Percentiles rank a stretch among this genome's conserved stretches.
These are phyloP conservation scores for Globisporangium irregulare DNA, from an alignment of 352 stramenopile genomes.

Conservation along the genomic window DNA sequence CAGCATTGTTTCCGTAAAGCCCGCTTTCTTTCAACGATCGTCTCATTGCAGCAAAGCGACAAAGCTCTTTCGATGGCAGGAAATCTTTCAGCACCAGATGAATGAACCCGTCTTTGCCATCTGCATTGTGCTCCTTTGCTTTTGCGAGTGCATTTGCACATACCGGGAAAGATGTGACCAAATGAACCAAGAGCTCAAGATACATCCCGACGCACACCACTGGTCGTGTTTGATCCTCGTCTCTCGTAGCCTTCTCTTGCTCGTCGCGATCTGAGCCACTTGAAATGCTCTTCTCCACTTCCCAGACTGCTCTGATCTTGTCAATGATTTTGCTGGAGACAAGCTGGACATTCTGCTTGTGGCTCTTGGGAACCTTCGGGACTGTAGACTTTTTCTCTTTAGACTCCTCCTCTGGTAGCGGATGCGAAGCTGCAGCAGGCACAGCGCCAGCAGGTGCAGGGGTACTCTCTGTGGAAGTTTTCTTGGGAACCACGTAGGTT, in stretches of 20 bases:
- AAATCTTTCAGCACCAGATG: constrained; percentile 62
- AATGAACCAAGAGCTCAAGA: constrained; percentile 65
- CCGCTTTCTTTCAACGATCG: constrained; percentile 54
- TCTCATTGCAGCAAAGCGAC: constrained; percentile 51
- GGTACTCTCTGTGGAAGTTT: constrained; percentile 7
- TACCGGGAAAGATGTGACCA: constrained; percentile 66
- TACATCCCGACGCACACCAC: constrained; percentile 63
- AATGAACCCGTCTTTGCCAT: constrained; percentile 41
- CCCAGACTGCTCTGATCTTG: constrained; percentile 57
- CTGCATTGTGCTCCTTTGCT: constrained; percentile 28
- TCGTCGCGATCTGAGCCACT: constrained; percentile 15
- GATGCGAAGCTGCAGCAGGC: constrained; percentile 15
- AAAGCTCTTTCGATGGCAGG: constrained; percentile 70
- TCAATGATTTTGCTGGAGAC: constrained; percentile 65
- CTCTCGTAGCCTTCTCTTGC: constrained; percentile 8
- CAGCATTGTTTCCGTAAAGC: constrained; percentile 34
- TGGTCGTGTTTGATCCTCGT: constrained; percentile 13
- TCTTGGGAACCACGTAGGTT: constrained; percentile 65
- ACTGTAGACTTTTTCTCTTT: constrained; percentile 23
- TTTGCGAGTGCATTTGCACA: constrained; percentile 71
- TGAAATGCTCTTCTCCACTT: constrained; percentile 34
- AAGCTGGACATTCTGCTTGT: constrained; percentile 59
- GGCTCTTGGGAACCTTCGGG: constrained; percentile 61
- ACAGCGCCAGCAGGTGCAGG: constrained; percentile 5
- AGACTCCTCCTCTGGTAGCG: constrained; percentile 13